Evolutionary conservation across 2,329 filamentous ascomycete genomes (phyloP).

Genomic region (Aspergillus fumigatiaffinis): DNA sequence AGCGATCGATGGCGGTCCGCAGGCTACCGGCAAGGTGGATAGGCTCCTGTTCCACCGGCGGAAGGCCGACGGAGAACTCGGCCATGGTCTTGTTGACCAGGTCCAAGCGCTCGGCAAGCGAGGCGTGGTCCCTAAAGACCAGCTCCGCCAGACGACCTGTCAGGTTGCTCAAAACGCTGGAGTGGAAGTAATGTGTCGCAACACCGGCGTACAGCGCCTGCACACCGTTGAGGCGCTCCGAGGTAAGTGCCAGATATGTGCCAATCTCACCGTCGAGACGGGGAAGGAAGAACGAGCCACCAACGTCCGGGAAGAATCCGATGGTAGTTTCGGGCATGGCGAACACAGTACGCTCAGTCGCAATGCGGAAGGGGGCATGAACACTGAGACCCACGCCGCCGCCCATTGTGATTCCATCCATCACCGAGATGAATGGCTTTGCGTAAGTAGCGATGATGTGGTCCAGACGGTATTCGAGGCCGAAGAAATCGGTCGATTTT

Average conservation of each 20-base stretch:
- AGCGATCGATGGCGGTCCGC: conserved; percentile 78
- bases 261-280: conserved; percentile 81
- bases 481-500: conserved; percentile 81
- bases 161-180: conserved; percentile 74
- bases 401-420: conserved; percentile 98
- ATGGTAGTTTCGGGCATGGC: conserved; percentile 99
- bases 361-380: conserved; percentile 93
- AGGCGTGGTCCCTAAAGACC: conserved; percentile 74
- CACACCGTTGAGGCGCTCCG: conserved; percentile 73
- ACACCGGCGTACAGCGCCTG: conserved; percentile 88
- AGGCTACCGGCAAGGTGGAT: conserved; percentile 65
- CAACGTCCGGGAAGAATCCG: conserved; percentile 97
- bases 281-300: conserved; percentile 92
- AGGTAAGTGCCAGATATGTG: conserved; percentile 90
- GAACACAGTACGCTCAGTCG: conserved; percentile 91
- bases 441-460: conserved; percentile 90
- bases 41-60: conserved; percentile 56
- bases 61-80: conserved; percentile 84
- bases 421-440: conserved; percentile 91
- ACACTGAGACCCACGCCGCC: conserved; percentile 91
- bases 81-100: conserved; percentile 85
- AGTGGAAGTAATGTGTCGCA: conserved; percentile 95
- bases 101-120: conserved; percentile 58
- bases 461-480: conserved; percentile 90
- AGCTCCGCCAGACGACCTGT: conserved; percentile 85